Percentiles rank a stretch among this genome's conserved stretches.
Evolutionary conservation across 495 filamentous ascomycete species (phyloP).

Genomic region (Tuber brumale): DNA sequence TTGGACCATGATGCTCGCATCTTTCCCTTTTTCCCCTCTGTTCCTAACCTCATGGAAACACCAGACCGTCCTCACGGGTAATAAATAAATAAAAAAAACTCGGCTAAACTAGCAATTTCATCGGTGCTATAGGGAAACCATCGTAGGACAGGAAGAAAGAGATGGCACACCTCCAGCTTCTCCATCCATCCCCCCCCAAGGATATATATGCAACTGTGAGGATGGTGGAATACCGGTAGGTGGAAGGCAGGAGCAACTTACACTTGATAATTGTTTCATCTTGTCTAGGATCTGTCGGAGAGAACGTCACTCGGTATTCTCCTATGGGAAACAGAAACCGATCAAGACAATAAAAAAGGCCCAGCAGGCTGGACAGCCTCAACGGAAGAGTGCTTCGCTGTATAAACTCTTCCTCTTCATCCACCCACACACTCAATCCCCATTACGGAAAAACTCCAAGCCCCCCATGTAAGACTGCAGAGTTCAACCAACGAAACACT

Average conservation of each 20-base stretch:
- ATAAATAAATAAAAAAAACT: too few species aligned
- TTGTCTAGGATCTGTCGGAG: background rate
- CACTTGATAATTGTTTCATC: background rate
- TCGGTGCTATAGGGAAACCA: background rate
- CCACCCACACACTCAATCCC: background rate
- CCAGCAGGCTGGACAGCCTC: background rate
- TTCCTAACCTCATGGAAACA: background rate
- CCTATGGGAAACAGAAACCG: background rate
- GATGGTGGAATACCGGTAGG: background rate
- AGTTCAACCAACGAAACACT: background rate
- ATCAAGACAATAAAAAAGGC: background rate
- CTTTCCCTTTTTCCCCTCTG: background rate
- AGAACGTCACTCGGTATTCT: background rate
- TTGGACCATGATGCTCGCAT: background rate
- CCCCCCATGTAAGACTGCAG: constrained; percentile 1
- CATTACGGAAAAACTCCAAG: background rate
- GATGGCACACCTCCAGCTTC: background rate
- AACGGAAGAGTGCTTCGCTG: background rate
- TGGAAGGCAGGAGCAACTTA: background rate
- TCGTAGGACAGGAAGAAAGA: background rate
- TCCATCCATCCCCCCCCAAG: background rate
- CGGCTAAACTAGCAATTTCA: constrained; percentile 5
- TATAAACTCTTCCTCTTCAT: background rate
- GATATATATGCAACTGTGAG: background rate
- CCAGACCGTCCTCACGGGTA: background rate